A percentile compares a stretch with the other conserved stretches of the same genome.
Conservation (phyloP, 163 green algal species). For the Chlorella variabilis region DNA sequence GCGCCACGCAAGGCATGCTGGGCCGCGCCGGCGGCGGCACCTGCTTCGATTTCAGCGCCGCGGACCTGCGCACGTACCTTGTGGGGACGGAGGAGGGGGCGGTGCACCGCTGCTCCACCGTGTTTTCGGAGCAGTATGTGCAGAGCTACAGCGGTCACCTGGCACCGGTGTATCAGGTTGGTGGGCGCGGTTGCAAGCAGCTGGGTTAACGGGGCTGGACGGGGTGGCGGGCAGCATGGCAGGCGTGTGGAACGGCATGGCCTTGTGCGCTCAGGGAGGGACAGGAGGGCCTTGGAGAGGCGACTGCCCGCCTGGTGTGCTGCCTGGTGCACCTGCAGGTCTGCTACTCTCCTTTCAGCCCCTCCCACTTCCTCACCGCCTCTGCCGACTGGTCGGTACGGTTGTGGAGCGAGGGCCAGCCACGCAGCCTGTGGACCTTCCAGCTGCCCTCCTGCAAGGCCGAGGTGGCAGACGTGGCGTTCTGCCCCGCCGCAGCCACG, state of each 20-base stretch:
- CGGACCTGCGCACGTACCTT: slow-evolving; percentile 83
- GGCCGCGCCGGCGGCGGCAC: slow-evolving; percentile 75
- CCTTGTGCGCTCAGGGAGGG: no score
- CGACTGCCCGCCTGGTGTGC: no score
- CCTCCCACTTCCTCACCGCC: slow-evolving; percentile 76
- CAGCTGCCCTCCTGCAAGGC: slow-evolving; percentile 52
- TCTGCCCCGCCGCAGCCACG: slow-evolving; percentile 83
- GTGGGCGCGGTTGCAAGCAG: background rate
- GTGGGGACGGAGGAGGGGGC: slow-evolving; percentile 88
- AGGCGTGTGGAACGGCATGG: no score
- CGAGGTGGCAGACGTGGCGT: slow-evolving; percentile 80
- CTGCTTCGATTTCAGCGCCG: slow-evolving; percentile 81
- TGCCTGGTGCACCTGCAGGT: no score
- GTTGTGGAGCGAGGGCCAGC: slow-evolving; percentile 79
- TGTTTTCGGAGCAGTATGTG: slow-evolving; percentile 86
- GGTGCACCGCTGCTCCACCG: slow-evolving; percentile 87
- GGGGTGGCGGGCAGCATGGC: no score
- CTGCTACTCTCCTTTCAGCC: slow-evolving; percentile 79
- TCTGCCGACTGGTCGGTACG: slow-evolving; percentile 77
- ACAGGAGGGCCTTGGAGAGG: no score
- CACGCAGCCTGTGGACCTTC: slow-evolving; percentile 66
- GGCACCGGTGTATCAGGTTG: slow-evolving; percentile 81
- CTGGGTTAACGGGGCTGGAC: no score
- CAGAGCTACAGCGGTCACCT: slow-evolving; percentile 83
- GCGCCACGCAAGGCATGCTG: slow-evolving; percentile 73